Evolutionary conservation across 306 rosid species (phyloP), one percentile per base, ranked within the genome.

Genomic region (Lagenaria siceraria): DNA sequence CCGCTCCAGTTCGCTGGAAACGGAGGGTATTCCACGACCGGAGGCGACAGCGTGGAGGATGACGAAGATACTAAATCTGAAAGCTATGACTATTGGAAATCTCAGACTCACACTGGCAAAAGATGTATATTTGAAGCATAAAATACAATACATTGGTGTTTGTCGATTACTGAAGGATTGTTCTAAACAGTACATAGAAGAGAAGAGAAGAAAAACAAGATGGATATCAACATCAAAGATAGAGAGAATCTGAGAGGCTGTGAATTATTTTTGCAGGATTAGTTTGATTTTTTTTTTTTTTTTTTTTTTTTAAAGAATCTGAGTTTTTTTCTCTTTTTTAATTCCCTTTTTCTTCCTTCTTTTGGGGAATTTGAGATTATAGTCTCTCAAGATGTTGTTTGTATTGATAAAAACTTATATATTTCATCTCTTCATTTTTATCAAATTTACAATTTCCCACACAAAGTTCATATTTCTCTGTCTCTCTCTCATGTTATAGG

Each of bases 1-100:
- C 98, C 97, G 27, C 91, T 95, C 65, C 97, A 92, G 78, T 88
- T 92, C 74, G 77, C 90, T 18, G 88, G 87, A 40, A 89, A 83
- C 5, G 82, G 91, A 78, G 88, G 87, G 77, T 85, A 79, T 22
- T 88, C 97, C 38, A 89, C 85, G 15, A 82, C 90, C 1, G 90
- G 90, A 60, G 90, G 82, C 36, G 91, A 87, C 75, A 84, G 85
- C 83, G 48, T 83, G 81, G 95, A 87, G 72, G 91, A 89, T 48
- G 95, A 89, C 24, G 94, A 84, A 54, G 94, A 86, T 82, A 87
- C 78, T 70, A 90, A 85, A 85, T 90, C 89, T 0, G 91, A 87
- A 81, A 82, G 89, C 82, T 83, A 83, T 79, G 80, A 85, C 27
- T 51, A 73, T 81, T 87, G 90, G 87, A 86, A 82, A 84, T 80